Base-by-base conservation (phyloP, 257 asterid species). In the Linderniella brevidens region DNA sequence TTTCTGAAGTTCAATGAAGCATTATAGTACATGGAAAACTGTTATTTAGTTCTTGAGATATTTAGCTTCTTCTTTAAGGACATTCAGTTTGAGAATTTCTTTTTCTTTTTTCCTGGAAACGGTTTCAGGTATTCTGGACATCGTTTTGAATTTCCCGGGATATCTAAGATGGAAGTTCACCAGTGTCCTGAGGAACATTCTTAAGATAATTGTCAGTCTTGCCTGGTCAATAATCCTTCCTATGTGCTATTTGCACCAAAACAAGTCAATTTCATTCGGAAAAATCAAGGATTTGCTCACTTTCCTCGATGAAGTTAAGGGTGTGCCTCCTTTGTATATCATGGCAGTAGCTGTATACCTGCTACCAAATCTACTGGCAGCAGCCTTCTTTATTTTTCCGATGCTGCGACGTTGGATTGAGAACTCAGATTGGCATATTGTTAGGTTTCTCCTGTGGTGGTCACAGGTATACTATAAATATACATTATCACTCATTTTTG, bases 381-480 rank as follows among this genome's bases (percentile, higher is more conserved):
- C 80, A 47, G 61, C 55, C 59, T 63, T 90, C 32, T 90, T 90
- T 63, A 55, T 85, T 46, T 90, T 90, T 55, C 98, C 98, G 13
- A 80, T 84, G 98, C 71, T 90, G 46, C 76, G 96, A 5, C 86
- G 98, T 41, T 81, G 84, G 78, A 90, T 90, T 57, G 98, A 90
- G 80, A 90, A 69, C 54, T 90, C 98, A 12, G 92, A 90, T 62
- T 84, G 94, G 94, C 82, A 69, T 64, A 72, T 81, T 68, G 59
- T 81, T 18, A 69, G 98, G 68, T 71, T 90, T 57, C 79, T 90
- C 64, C 79, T 90, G 8, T 90, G 98, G 98, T 90, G 98, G 98
- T 78, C 98, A 50, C 98, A 88, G 96, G 98, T 88, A 66, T 32
- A 41, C 40, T 25, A 25, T 25, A 3, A 25, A 25, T 25, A 2